A percentile compares a stretch with the other conserved stretches of the same genome.
Evolutionary conservation across 331 rosid species (phyloP).

Genomic region (Prunus yedoensis): DNA sequence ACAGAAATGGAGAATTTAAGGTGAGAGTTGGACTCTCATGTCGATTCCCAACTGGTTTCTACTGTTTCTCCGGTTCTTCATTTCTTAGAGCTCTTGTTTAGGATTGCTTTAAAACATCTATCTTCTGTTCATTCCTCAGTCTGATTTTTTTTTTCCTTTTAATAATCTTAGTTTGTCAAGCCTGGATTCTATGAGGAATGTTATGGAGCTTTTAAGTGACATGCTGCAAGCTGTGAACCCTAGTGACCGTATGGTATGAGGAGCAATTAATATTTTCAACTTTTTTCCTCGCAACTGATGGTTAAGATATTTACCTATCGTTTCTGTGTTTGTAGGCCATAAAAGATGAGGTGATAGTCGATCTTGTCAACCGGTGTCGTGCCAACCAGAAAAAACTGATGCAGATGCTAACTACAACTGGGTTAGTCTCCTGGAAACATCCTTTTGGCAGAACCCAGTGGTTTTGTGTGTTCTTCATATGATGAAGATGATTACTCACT

Average conservation of each 20-base stretch:
- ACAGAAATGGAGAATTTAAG: slow-evolving; percentile 80
- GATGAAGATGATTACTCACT: no score
- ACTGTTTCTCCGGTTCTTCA: slow-evolving; percentile 4
- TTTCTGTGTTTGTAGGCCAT: slow-evolving; percentile 50
- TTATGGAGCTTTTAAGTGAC: slow-evolving; percentile 83
- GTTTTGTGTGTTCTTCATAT: slow-evolving; percentile 2
- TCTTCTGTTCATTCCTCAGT: background rate
- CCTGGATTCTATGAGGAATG: slow-evolving; percentile 84
- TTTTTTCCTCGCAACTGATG: slow-evolving; percentile 8
- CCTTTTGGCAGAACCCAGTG: background rate
- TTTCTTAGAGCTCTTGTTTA: background rate
- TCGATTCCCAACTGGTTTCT: background rate
- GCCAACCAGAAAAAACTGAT: slow-evolving; percentile 89
- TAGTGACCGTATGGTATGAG: slow-evolving; percentile 61
- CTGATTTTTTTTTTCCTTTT: slow-evolving; percentile 14
- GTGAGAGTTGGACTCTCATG: slow-evolving; percentile 34
- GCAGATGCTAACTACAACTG: slow-evolving; percentile 96
- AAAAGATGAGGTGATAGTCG: slow-evolving; percentile 86
- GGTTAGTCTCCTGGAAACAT: slow-evolving; percentile 50
- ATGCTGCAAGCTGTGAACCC: slow-evolving; percentile 94
- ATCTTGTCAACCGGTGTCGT: slow-evolving; percentile 84
- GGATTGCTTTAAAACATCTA: background rate
- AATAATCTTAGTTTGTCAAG: slow-evolving; percentile 58
- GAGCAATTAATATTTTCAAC: slow-evolving; percentile 19
- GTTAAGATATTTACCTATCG: slow-evolving; percentile 13